Percentiles rank a stretch among this genome's conserved stretches.
These are phyloP conservation scores for Kodamaea laetipori DNA, from an alignment of 805 yeast species.

Conservation along the genomic window DNA sequence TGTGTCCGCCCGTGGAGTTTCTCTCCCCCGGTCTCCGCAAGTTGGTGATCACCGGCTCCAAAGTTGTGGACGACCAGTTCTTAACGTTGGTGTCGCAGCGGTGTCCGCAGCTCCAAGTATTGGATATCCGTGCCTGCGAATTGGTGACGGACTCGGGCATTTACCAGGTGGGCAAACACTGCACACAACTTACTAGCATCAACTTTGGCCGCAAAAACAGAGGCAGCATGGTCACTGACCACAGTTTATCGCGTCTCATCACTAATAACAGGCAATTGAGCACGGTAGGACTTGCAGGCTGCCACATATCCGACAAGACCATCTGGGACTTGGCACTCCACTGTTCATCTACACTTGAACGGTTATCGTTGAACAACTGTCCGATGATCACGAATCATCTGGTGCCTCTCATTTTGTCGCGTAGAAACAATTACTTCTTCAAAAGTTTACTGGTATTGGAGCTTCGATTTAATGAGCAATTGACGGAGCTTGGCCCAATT, in stretches of 20 bases:
- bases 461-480: slow-evolving; percentile 58
- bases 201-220: slow-evolving; percentile 79
- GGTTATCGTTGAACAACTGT: slow-evolving; percentile 80
- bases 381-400: slow-evolving; percentile 56
- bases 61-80: slow-evolving; percentile 59
- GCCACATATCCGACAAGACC: slow-evolving; percentile 72
- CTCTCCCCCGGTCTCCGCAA: slow-evolving; percentile 33
- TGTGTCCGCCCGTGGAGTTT: slow-evolving; percentile 51
- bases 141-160: slow-evolving; percentile 74
- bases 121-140: slow-evolving; percentile 87
- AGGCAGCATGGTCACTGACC: slow-evolving; percentile 70
- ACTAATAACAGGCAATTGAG: slow-evolving; percentile 52
- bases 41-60: slow-evolving; percentile 72
- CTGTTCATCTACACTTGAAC: slow-evolving; percentile 50
- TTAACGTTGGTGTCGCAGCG: slow-evolving; percentile 51
- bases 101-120: slow-evolving; percentile 58
- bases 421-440: slow-evolving; percentile 38
- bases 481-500: slow-evolving; percentile 63
- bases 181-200: slow-evolving; percentile 57
- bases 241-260: slow-evolving; percentile 60
- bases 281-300: slow-evolving; percentile 89
- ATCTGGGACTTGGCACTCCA: slow-evolving; percentile 76
- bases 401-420: slow-evolving; percentile 49
- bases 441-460: slow-evolving; percentile 69
- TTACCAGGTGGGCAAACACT: slow-evolving; percentile 61